A percentile compares a stretch with the other conserved stretches of the same genome.
phyloP scores from a whole-genome alignment of 2,329 filamentous ascomycete genomes.

The Neofusicoccum sp. region DNA sequence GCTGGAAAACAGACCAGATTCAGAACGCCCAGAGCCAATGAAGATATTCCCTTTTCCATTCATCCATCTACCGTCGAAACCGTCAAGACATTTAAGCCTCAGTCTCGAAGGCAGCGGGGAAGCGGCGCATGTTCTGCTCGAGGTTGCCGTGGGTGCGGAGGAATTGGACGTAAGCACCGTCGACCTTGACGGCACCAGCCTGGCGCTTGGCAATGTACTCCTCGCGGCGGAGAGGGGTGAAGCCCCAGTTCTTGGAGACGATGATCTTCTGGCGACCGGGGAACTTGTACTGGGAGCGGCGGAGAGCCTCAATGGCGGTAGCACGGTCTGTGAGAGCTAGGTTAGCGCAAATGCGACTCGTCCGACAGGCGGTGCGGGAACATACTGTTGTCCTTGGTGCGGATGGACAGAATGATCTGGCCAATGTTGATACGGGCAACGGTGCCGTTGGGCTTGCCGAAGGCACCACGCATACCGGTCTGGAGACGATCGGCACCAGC shows the following conservation, averaged over 20 bases:
- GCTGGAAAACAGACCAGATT: slow-evolving; percentile 8
- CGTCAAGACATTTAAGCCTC: slow-evolving; percentile 32
- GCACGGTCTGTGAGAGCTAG: slow-evolving; percentile 62
- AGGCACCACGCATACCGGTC: slow-evolving; percentile 99
- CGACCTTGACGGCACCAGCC: slow-evolving; percentile 89
- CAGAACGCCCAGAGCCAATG: slow-evolving; percentile 21
- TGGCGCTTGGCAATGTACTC: slow-evolving; percentile 97
- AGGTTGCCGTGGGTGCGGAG: slow-evolving; percentile 89
- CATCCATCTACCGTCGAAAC: slow-evolving; percentile 6
- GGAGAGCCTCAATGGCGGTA: slow-evolving; percentile 95
- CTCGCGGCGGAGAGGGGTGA: slow-evolving; percentile 96
- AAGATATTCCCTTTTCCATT: slow-evolving; percentile 18
- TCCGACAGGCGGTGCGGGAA: neutral
- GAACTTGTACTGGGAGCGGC: slow-evolving; percentile 99
- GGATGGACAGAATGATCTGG: slow-evolving; percentile 96
- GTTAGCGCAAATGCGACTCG: neutral
- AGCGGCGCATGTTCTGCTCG: slow-evolving; percentile 85
- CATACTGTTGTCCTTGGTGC: slow-evolving; percentile 81
- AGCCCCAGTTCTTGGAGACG: slow-evolving; percentile 99
- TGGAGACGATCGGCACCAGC: slow-evolving; percentile 99
- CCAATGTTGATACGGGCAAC: slow-evolving; percentile 99
- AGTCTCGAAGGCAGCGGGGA: slow-evolving; percentile 82
- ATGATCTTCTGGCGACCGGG: slow-evolving; percentile 99
- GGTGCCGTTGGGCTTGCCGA: slow-evolving; percentile 98
- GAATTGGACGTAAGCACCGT: slow-evolving; percentile 99